Base-by-base conservation (phyloP, 805 yeast species). In the Teunomyces panamensis region DNA sequence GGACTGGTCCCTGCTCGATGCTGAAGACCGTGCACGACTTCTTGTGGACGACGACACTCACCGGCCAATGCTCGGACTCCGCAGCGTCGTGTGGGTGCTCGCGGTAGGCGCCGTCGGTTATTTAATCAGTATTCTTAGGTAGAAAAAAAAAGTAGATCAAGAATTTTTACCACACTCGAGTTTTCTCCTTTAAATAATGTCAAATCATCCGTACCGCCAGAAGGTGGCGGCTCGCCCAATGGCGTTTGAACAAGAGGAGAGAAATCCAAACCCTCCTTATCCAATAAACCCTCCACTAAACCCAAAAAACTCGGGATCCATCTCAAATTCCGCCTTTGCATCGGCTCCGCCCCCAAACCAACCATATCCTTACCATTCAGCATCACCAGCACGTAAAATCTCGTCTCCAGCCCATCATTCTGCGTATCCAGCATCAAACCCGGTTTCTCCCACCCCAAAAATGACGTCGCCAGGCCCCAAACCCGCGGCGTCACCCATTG, bases 11-110 rank as follows among this genome's bases (percentile, higher is more conserved):
- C 24, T 20, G 27, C 56, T 73, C 46, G 89, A 85, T 58, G 85
- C 87, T 0, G 92, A 86, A 58, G 92, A 86, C 63, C 75, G 86
- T 49, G 82, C 85, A 6, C 54, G 77, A 45, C 55, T 69, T 24
- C 52, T 63, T 37, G 54, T 56, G 27, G 56, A 55, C 26, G 53
- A 55, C 16, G 36, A 14, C n/a, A 37, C 13, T 33, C 29, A 35
- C 44, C 41, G 20, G 16, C 11, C 17, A 33, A 32, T 14, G 7
- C 32, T 30, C 14, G 30, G 44, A 27, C 43, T 14, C 26, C 44
- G 33, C 17, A 28, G 20, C 13, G 35, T 17, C 35, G 44, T 9
- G 48, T 37, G 53, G 30, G 47, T 61, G 32, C 64, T 60, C 29
- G 49, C 62, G 14, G 53, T 62, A 20, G 72, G 73, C 6, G 66